Conservation (phyloP, 495 filamentous ascomycete genomes). For the Lasiosphaeris hirsuta region DNA sequence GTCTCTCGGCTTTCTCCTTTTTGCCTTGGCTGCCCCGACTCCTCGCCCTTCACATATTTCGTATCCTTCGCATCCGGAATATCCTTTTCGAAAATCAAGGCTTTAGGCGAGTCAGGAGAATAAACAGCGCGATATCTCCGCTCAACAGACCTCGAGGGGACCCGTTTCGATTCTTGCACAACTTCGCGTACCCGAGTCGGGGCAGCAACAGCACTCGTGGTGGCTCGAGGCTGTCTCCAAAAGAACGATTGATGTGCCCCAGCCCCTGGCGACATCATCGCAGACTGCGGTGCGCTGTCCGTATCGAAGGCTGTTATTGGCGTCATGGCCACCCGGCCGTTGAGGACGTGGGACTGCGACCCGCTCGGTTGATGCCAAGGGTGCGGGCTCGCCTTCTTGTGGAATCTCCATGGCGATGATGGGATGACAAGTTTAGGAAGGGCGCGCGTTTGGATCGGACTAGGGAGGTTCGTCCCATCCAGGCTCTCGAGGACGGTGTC, state of each 20-base stretch:
- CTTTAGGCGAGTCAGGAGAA: slow-evolving; percentile 12
- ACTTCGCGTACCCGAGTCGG: slow-evolving; percentile 2
- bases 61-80: not conserved
- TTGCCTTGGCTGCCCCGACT: too few species aligned
- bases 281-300: slow-evolving; percentile 2
- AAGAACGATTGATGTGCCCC: not conserved
- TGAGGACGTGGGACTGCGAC: slow-evolving; percentile 21
- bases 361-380: slow-evolving; percentile 17
- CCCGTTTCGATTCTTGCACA: slow-evolving; percentile 13
- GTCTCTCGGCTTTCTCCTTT: too few species aligned
- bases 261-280: not conserved
- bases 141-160: not conserved
- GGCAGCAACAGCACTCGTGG: not conserved
- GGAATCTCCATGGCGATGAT: slow-evolving; percentile 22
- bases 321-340: slow-evolving; percentile 24
- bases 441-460: not conserved
- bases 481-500: slow-evolving; percentile 20
- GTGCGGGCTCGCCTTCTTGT: slow-evolving; percentile 18
- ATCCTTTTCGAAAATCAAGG: not conserved
- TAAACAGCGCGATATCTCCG: slow-evolving; percentile 1
- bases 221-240: slow-evolving; percentile 4
- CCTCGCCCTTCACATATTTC: not conserved
- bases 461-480: not conserved
- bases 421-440: slow-evolving; percentile 17
- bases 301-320: slow-evolving; percentile 29